Conservation (phyloP, 805 yeast genomes). For the Kodamaea laetipori region DNA sequence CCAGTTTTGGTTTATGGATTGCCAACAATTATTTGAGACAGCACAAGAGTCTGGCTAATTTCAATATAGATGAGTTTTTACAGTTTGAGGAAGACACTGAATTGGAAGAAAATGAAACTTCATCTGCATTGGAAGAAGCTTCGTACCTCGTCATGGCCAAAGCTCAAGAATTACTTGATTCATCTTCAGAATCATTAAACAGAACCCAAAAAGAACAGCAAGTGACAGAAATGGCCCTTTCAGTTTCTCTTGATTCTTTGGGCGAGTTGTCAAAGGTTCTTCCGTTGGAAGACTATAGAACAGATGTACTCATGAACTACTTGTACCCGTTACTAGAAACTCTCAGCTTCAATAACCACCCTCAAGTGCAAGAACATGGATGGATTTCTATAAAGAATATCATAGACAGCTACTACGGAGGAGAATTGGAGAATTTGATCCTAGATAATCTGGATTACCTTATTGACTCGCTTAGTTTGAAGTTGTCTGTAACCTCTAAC, state of each 20-base stretch:
- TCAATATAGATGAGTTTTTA: slow-evolving; percentile 23
- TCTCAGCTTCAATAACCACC: slow-evolving; percentile 54
- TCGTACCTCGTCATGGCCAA: slow-evolving; percentile 32
- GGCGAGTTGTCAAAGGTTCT: slow-evolving; percentile 29
- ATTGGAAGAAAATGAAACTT: slow-evolving; percentile 8
- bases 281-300: slow-evolving; percentile 33
- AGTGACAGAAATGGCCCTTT: slow-evolving; percentile 29
- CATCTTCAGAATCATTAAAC: slow-evolving; percentile 22
- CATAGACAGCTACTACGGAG: slow-evolving; percentile 48
- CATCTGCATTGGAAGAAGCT: slow-evolving; percentile 24
- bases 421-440: slow-evolving; percentile 59
- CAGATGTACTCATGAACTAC: slow-evolving; percentile 64
- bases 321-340: slow-evolving; percentile 74
- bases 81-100: slow-evolving; percentile 25
- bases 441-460: slow-evolving; percentile 76
- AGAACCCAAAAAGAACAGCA: slow-evolving; percentile 11
- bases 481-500: slow-evolving; percentile 62
- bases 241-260: slow-evolving; percentile 50
- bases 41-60: slow-evolving; percentile 22
- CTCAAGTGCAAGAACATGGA: slow-evolving; percentile 57
- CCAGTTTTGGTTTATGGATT: slow-evolving; percentile 34
- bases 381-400: slow-evolving; percentile 51
- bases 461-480: slow-evolving; percentile 73
- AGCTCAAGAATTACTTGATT: slow-evolving; percentile 47
- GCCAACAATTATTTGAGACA: slow-evolving; percentile 24